Evolutionary conservation across 129 eudicot genomes (phyloP), one percentile per base, ranked within the genome.

Genomic region (Ambrosia artemisiifolia): DNA sequence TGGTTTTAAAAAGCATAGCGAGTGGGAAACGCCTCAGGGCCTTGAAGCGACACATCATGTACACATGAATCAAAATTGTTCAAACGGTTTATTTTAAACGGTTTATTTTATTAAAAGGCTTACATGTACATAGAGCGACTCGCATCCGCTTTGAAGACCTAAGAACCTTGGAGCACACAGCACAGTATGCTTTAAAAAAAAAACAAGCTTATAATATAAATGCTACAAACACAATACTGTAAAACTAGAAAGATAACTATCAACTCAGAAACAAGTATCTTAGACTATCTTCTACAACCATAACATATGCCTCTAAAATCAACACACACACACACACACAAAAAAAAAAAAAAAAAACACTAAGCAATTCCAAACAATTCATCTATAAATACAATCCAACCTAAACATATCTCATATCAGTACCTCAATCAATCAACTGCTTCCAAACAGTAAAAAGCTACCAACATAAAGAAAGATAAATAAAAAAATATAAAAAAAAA

Each of bases 361-460:
- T 34, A 38, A 74, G 4, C 63, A 35, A 14, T 44, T 72, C 56
- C 24, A 63, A 34, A 18, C 46, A 51, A 34, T 70, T 70, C 34
- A 18, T 70, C 50, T 7, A 38, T 38, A 76, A 56, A 24, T 55
- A 33, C 38, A 76, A 56, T 76, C 47, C 80, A 68, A 57, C 68
- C 67, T 61, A 75, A 66, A 47, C 20, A 34, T 63, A 73, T 65
- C 43, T 18, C 43, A 54, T n/a, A 54, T 30, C 65, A 35, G 33
- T 53, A 54, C 10, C 42, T 17, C 71, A 35, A 38, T 53, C 56
- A 12, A 13, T 50, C 47, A 75, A 43, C 68, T 55, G 56, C 68
- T 32, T 54, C 7, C 34, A 75, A 56, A 67, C 11, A 18, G 40
- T 32, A 28, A 50, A 32, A 76, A n/a, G 8, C 13, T 33, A 33